Conservation (phyloP, 345 rosid species). For the Syzygium jambos region DNA sequence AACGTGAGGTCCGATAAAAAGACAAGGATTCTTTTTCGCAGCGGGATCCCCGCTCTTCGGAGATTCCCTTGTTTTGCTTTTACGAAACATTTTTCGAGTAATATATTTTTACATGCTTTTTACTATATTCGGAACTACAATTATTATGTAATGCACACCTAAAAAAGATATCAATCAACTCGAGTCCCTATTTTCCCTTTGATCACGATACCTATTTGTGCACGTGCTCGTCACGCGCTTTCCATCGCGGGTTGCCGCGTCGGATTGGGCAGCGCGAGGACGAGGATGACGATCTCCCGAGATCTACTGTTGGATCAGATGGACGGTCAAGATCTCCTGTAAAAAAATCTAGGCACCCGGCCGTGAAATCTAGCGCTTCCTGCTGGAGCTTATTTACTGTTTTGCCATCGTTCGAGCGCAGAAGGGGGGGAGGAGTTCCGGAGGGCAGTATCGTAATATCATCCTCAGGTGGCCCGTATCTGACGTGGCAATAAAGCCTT, state of each 20-base stretch:
- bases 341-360: neutral
- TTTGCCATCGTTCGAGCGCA: neutral
- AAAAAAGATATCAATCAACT: neutral
- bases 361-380: neutral
- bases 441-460: neutral
- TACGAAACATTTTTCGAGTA: neutral
- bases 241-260: neutral
- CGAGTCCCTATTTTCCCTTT: neutral
- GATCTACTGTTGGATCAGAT: neutral
- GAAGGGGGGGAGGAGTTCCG: too few relatives aligned
- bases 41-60: accelerated
- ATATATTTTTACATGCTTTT: neutral
- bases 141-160: neutral
- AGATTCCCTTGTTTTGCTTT: neutral
- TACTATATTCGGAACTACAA: neutral
- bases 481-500: neutral
- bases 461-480: neutral
- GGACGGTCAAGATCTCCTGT: neutral
- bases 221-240: neutral
- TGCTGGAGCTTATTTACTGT: neutral
- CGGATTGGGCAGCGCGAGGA: neutral
- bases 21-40: accelerated
- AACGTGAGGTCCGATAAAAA: neutral
- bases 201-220: neutral
- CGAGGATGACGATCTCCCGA: neutral